Conservation (phyloP, 495 filamentous ascomycete species). For the Aspergillus ellipticus region DNA sequence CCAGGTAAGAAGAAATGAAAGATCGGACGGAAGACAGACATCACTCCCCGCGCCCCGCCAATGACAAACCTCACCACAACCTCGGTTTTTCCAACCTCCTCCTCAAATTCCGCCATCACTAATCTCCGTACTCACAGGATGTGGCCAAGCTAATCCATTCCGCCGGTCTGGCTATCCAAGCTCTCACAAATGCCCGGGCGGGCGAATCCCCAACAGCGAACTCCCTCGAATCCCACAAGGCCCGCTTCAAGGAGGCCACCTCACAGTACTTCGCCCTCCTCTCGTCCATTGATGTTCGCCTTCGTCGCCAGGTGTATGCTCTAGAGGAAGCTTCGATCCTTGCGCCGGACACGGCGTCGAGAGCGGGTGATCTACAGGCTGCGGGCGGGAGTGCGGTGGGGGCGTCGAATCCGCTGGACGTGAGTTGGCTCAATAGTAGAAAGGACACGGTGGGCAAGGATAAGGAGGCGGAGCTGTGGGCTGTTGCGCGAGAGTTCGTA, state of each 20-base stretch:
- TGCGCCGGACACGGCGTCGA: slow-evolving; percentile 32
- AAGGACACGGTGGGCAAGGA: slow-evolving; percentile 71
- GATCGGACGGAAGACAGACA: not conserved
- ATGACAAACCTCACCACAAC: not conserved
- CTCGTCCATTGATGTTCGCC: slow-evolving; percentile 62
- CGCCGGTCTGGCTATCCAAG: slow-evolving; percentile 64
- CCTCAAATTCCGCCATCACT: not conserved
- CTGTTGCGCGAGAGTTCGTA: slow-evolving; percentile 51
- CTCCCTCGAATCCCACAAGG: slow-evolving; percentile 50
- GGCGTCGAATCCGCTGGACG: slow-evolving; percentile 54
- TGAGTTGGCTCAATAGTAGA: slow-evolving; percentile 81
- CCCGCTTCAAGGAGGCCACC: slow-evolving; percentile 58
- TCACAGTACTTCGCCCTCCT: slow-evolving; percentile 66
- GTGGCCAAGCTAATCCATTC: slow-evolving; percentile 60
- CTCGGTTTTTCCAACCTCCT: not conserved
- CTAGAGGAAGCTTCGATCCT: slow-evolving; percentile 75
- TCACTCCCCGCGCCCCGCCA: not conserved
- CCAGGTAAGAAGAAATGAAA: slow-evolving; percentile 43
- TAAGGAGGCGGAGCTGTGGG: slow-evolving; percentile 77
- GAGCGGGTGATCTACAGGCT: slow-evolving; percentile 24
- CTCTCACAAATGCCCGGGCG: slow-evolving; percentile 55
- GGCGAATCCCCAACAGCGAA: slow-evolving; percentile 28
- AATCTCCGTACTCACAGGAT: slow-evolving; percentile 32
- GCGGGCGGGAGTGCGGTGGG: slow-evolving; percentile 19
- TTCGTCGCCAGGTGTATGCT: slow-evolving; percentile 74